phyloP scores from a whole-genome alignment of 2,329 filamentous ascomycete genomes.

The Trichoderma guizhouense region DNA sequence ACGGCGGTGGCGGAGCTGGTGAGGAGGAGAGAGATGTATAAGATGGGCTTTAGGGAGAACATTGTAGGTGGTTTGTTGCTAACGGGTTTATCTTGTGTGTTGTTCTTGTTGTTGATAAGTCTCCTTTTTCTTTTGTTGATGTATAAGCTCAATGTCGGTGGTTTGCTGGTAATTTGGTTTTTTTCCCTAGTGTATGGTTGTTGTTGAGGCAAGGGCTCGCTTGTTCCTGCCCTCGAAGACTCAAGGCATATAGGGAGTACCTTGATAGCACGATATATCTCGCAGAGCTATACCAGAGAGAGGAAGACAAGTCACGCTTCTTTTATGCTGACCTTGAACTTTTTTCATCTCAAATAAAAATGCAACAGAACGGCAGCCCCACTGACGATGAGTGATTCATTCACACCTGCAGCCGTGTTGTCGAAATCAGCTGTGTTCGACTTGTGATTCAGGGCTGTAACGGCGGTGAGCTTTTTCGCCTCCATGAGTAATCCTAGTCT shows the following conservation, averaged over 20 bases:
- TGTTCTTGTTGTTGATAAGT: neutral
- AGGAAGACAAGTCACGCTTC: neutral
- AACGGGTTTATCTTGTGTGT: neutral
- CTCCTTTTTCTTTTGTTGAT: neutral
- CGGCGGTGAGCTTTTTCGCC: neutral
- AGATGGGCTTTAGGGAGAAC: neutral
- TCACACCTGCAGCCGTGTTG: neutral
- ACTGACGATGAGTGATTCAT: neutral
- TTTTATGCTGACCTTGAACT: neutral
- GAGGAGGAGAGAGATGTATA: slow-evolving; percentile 11
- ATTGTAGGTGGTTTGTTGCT: neutral
- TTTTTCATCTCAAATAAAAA: neutral
- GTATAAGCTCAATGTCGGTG: neutral
- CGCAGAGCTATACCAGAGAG: neutral
- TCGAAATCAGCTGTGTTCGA: neutral
- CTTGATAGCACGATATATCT: neutral
- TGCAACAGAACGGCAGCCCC: neutral
- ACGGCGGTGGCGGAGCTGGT: neutral
- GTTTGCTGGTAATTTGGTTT: neutral
- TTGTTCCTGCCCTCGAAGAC: neutral
- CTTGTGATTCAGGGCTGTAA: neutral
- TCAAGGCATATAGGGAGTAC: neutral
- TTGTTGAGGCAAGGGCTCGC: neutral
- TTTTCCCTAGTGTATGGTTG: neutral
- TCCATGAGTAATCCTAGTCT: neutral